Evolutionary conservation across 2,329 filamentous ascomycete species (phyloP).

Genomic region (Metarhizium sp.): DNA sequence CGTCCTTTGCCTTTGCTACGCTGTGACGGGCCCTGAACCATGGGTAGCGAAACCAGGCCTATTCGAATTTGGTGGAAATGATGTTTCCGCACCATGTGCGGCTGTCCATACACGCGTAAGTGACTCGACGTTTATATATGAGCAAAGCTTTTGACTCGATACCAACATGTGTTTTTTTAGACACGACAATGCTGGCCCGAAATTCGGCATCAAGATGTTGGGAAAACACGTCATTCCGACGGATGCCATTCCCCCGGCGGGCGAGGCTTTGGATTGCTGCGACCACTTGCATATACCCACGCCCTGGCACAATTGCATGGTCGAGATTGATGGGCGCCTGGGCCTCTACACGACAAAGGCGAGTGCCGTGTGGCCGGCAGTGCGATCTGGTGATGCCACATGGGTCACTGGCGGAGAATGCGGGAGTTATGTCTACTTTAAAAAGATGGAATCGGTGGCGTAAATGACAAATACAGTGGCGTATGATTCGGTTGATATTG

Average conservation of each 20-base stretch:
- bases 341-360: slow-evolving; percentile 14
- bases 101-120: slow-evolving; percentile 37
- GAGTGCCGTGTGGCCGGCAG: slow-evolving; percentile 8
- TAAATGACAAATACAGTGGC: no score
- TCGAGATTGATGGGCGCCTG: slow-evolving; percentile 13
- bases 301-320: slow-evolving; percentile 33
- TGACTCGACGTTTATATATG: neutral
- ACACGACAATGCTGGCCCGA: slow-evolving; percentile 30
- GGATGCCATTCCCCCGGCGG: slow-evolving; percentile 19
- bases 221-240: slow-evolving; percentile 22
- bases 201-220: slow-evolving; percentile 31
- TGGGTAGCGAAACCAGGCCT: slow-evolving; percentile 31
- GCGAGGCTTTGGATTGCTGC: slow-evolving; percentile 8
- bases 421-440: neutral
- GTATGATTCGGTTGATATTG: no score
- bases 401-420: neutral
- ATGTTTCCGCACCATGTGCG: slow-evolving; percentile 34
- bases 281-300: slow-evolving; percentile 27
- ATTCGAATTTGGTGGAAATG: slow-evolving; percentile 36
- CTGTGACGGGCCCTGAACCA: neutral
- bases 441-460: no score
- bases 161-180: neutral
- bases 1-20: neutral
- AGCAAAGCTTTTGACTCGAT: neutral
- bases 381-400: slow-evolving; percentile 2